phyloP scores from a whole-genome alignment of 2,329 filamentous ascomycete genomes.

The Cladophialophora psammophila region DNA sequence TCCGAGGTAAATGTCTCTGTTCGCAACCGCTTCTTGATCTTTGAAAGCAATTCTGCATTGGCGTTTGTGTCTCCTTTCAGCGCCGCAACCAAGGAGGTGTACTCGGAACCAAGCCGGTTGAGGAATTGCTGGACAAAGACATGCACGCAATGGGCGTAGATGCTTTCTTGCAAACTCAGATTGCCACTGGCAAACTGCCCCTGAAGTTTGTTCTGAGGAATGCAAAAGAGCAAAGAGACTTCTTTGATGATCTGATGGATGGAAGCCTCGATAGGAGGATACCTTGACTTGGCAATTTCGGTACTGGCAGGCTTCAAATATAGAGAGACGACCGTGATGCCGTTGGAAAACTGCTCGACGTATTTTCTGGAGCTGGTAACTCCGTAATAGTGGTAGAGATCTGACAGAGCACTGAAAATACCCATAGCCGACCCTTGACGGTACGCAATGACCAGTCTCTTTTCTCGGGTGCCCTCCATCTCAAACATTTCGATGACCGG shows the following conservation, averaged over 20 bases:
- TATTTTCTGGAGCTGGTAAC: conserved; percentile 97
- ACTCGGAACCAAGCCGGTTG: conserved; percentile 91
- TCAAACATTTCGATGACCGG: conserved; percentile 98
- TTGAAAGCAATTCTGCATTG: conserved; percentile 86
- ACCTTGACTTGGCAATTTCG: conserved; percentile 61
- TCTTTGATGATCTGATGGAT: conserved; percentile 99
- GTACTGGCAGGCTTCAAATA: conserved; percentile 80
- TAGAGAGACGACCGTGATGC: conserved; percentile 94
- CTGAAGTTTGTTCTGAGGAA: conserved; percentile 97
- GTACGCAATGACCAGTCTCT: conserved; percentile 93
- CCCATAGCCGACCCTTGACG: conserved; percentile 90
- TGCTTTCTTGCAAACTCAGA: conserved; percentile 92
- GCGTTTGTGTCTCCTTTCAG: conserved; percentile 81
- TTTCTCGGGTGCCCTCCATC: conserved; percentile 88
- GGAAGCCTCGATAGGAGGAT: conserved; percentile 87
- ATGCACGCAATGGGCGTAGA: conserved; percentile 97
- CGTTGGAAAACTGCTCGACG: conserved; percentile 98
- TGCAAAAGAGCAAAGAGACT: conserved; percentile 93
- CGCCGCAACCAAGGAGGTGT: conserved; percentile 82
- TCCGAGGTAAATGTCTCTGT: conserved; percentile 98
- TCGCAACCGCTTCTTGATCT: conserved; percentile 92
- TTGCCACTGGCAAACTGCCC: conserved; percentile 82
- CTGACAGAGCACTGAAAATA: conserved; percentile 92
- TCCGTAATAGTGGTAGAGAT: conserved; percentile 98
- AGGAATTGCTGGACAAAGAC: conserved; percentile 98